Percentiles rank a stretch among this genome's conserved stretches.
phyloP scores from a whole-genome alignment of 2,329 filamentous ascomycete species.

The Colletotrichum kahawae region DNA sequence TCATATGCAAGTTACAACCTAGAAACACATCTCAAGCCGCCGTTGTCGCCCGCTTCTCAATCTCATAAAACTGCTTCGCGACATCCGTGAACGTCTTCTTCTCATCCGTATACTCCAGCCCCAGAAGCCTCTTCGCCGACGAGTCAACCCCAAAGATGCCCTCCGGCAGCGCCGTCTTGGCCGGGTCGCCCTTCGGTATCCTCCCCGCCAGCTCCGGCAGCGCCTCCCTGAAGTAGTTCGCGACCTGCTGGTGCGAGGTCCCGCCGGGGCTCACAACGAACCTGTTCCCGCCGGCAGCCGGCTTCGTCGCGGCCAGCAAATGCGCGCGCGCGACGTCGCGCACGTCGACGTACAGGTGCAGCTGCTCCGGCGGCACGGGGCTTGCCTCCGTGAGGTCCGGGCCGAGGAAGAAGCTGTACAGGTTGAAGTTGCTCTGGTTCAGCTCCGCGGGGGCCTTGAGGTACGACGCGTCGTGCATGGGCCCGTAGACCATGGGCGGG shows the following conservation, averaged over 20 bases:
- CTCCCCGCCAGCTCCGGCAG: slow-evolving; percentile 23
- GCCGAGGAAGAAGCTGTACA: slow-evolving; percentile 5
- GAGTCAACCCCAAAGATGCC: slow-evolving; percentile 23
- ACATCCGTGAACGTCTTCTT: slow-evolving; percentile 25
- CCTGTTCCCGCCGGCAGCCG: slow-evolving; percentile 28
- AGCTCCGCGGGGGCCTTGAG: background rate
- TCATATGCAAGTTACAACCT: background rate
- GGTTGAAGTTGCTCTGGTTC: slow-evolving; percentile 3
- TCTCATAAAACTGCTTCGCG: slow-evolving; percentile 25
- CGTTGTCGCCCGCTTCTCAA: slow-evolving; percentile 12
- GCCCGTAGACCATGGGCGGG: slow-evolving; percentile 17
- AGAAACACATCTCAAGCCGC: background rate
- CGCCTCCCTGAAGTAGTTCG: slow-evolving; percentile 23
- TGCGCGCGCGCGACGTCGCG: slow-evolving; percentile 31
- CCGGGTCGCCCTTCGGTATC: slow-evolving; percentile 24
- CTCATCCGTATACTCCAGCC: slow-evolving; percentile 24
- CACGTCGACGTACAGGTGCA: slow-evolving; percentile 32
- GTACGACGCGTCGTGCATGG: background rate
- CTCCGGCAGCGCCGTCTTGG: slow-evolving; percentile 18
- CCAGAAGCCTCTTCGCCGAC: slow-evolving; percentile 24
- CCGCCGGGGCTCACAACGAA: slow-evolving; percentile 27
- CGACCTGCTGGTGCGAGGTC: slow-evolving; percentile 24
- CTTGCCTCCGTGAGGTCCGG: background rate
- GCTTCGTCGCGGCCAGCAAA: slow-evolving; percentile 25
- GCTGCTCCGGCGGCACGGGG: slow-evolving; percentile 16